Conservation (phyloP, 73 alveolate genomes). For the Paramecium octaurelia region DNA sequence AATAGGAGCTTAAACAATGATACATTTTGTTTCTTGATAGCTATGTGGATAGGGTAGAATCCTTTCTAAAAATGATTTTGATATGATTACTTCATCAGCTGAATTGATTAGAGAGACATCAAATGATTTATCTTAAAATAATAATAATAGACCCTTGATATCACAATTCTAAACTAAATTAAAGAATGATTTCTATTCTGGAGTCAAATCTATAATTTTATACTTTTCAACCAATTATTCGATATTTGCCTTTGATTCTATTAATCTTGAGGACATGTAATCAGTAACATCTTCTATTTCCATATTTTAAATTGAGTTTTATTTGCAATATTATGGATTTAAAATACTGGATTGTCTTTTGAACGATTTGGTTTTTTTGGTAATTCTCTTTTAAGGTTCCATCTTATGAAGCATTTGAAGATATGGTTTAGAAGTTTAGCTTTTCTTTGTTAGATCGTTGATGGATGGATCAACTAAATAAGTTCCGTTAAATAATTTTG, state of each 20-base stretch:
- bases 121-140: not conserved
- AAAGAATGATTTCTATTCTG: not conserved
- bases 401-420: not conserved
- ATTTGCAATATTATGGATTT: not conserved
- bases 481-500: slow-evolving; percentile 12
- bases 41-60: not conserved
- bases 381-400: not conserved
- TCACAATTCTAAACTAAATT: not conserved
- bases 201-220: not conserved
- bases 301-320: not conserved
- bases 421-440: not conserved
- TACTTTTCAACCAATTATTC: not conserved
- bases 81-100: not conserved
- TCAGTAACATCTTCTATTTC: slow-evolving; percentile 18
- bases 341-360: not conserved
- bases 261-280: not conserved
- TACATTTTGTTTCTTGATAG: not conserved
- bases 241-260: not conserved
- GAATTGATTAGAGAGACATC: not conserved
- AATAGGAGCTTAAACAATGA: not conserved
- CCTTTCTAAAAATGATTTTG: not conserved
- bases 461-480: slow-evolving; percentile 35
- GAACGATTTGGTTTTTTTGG: not conserved
- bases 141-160: not conserved
- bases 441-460: not conserved